Percentiles rank a stretch among this genome's conserved stretches.
Evolutionary conservation across 768 basidiomycete species (phyloP).

Genomic region (Naematelia aurantialba): DNA sequence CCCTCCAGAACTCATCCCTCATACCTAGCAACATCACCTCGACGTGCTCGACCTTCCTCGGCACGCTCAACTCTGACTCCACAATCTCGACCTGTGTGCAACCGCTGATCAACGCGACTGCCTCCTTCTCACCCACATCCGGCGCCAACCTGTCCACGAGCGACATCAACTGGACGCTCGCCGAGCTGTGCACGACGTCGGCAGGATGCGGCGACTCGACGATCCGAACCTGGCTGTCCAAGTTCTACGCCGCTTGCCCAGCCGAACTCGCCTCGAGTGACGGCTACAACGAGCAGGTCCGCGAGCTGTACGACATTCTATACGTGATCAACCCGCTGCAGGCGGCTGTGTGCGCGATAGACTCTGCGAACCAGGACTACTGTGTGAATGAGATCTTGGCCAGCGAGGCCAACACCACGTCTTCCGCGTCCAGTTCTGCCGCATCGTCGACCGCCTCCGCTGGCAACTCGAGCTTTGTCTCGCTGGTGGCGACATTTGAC

Average conservation of each 20-base stretch:
- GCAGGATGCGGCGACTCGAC: conserved; percentile 52
- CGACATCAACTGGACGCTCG: conserved; percentile 54
- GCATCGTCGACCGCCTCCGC: conserved; percentile 28
- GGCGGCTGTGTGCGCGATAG: conserved; percentile 70
- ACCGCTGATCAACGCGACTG: conserved; percentile 57
- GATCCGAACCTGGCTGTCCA: conserved; percentile 62
- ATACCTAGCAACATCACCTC: conserved; percentile 67
- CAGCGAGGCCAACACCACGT: conserved; percentile 18
- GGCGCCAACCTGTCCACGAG: conserved; percentile 51
- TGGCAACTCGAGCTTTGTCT: conserved; percentile 30
- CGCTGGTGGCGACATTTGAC: conserved; percentile 20
- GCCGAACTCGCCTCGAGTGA: conserved; percentile 61
- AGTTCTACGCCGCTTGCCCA: conserved; percentile 69
- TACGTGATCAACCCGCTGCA: conserved; percentile 67
- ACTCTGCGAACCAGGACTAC: conserved; percentile 61
- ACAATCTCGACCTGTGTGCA: conserved; percentile 54
- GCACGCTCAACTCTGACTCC: conserved; percentile 60
- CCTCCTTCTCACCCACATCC: conserved; percentile 54
- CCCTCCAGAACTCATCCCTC: conserved; percentile 53
- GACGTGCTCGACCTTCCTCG: conserved; percentile 59
- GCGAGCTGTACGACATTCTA: conserved; percentile 71
- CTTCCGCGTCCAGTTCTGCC: conserved; percentile 14
- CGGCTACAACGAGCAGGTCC: conserved; percentile 54
- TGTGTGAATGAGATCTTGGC: conserved; percentile 59
- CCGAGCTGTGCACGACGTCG: conserved; percentile 57